Percentiles rank a stretch among this genome's conserved stretches.
phyloP scores from a whole-genome alignment of 176 grass and related monocot species.

The Bothriochloa decipiens region DNA sequence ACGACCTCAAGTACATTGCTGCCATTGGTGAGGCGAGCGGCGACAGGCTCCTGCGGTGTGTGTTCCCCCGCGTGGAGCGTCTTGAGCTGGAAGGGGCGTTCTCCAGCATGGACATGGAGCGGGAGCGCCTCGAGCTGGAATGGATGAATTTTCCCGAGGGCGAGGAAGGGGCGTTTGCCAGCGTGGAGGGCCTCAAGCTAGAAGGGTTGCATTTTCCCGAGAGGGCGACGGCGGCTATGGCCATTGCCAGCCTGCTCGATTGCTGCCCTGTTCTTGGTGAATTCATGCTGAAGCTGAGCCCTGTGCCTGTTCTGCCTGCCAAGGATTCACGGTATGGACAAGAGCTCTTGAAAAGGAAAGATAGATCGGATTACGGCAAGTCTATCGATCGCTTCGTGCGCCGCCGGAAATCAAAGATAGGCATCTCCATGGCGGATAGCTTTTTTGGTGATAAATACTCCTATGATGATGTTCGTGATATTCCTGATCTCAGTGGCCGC shows the following conservation, averaged over 20 bases:
- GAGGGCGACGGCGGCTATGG: not conserved
- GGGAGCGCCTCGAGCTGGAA: too few relatives aligned
- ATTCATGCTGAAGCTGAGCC: not conserved
- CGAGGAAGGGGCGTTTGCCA: too few relatives aligned
- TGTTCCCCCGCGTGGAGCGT: not conserved
- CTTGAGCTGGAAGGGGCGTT: constrained; percentile 12
- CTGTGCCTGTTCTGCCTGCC: accelerated
- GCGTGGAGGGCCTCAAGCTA: not conserved
- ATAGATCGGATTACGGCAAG: not conserved
- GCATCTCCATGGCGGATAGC: not conserved
- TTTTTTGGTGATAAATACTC: not conserved
- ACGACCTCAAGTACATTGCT: not conserved
- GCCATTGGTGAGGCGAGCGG: not conserved
- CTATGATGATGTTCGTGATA: not conserved
- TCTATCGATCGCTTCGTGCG: not conserved
- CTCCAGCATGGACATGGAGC: too few relatives aligned
- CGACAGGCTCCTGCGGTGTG: too few relatives aligned
- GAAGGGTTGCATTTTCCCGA: not conserved
- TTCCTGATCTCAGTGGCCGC: not conserved
- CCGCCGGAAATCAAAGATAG: not conserved
- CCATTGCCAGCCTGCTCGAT: constrained; percentile 21
- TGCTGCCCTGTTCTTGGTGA: not conserved
- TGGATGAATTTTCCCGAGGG: too few relatives aligned
- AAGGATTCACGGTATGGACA: not conserved
- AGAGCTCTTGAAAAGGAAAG: not conserved